A percentile compares a stretch with the other conserved stretches of the same genome.
Conservation (phyloP, 1,139 yeast species). For the Hyphopichia fennica region DNA sequence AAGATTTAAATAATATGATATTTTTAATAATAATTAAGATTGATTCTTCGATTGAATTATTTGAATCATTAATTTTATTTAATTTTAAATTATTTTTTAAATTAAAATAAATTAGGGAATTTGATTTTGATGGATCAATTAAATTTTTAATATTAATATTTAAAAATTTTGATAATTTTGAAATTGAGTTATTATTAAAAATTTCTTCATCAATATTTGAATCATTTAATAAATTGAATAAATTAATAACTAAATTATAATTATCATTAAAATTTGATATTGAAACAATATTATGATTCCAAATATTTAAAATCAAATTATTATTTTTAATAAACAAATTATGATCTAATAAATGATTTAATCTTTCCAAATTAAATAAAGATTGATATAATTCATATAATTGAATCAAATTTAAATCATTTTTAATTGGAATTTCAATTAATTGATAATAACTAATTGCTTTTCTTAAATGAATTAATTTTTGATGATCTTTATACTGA, state of each 20-base stretch:
- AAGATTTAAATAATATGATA: conserved; percentile 31
- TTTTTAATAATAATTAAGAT: conserved; percentile 14
- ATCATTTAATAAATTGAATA: conserved; percentile 16
- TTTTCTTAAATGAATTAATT: conserved; percentile 31
- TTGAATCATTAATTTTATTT: neutral
- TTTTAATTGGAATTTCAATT: conserved; percentile 24
- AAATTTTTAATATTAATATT: conserved; percentile 13
- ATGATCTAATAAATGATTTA: conserved; percentile 29
- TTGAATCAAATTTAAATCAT: conserved; percentile 22
- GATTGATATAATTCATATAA: conserved; percentile 37
- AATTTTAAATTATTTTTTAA: neutral
- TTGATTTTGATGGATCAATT: neutral
- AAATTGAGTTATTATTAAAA: conserved; percentile 2
- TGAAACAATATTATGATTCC: conserved; percentile 6
- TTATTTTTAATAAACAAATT: conserved; percentile 22
- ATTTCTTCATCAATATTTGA: conserved; percentile 10
- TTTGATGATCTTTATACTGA: conserved; percentile 34
- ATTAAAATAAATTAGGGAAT: neutral
- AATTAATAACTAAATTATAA: conserved; percentile 5
- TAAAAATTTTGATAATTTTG: conserved; percentile 12
- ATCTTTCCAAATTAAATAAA: conserved; percentile 33
- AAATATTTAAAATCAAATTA: conserved; percentile 9
- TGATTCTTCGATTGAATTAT: conserved; percentile 9
- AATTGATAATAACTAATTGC: conserved; percentile 40
- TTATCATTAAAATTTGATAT: neutral